Evolutionary conservation across 176 grass and related monocot species (phyloP).

Genomic region (Tuctoria greenei): DNA sequence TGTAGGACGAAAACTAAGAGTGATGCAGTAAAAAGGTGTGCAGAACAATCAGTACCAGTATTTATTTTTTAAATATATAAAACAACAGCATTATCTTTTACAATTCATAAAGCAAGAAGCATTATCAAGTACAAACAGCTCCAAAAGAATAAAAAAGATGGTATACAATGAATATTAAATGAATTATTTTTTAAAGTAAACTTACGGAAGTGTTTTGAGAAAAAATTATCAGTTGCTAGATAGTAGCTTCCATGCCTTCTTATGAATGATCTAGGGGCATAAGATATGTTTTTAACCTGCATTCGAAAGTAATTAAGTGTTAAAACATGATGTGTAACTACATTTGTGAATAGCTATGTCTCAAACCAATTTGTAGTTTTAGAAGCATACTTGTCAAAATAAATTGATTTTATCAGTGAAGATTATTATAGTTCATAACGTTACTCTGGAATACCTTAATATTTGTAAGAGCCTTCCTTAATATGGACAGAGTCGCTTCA

Average conservation of each 20-base stretch:
- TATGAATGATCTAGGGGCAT: slow-evolving; percentile 70
- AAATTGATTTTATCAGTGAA: too few relatives aligned
- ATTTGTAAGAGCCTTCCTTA: too few relatives aligned
- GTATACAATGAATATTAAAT: background rate
- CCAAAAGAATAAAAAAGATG: background rate
- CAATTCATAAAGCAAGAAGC: background rate
- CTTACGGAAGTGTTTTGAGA: slow-evolving; percentile 90
- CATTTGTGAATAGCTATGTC: background rate
- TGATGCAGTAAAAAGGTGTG: too few relatives aligned
- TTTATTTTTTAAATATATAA: background rate
- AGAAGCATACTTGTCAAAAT: slow-evolving; percentile 76
- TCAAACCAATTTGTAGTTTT: slow-evolving; percentile 36
- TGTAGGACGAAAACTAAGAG: too few relatives aligned
- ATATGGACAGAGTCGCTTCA: too few relatives aligned
- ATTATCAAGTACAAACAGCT: background rate
- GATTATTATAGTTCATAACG: too few relatives aligned
- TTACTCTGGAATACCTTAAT: too few relatives aligned
- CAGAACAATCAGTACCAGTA: too few relatives aligned
- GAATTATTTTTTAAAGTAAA: slow-evolving; percentile 12
- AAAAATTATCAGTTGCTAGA: slow-evolving; percentile 73
- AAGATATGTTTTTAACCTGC: slow-evolving; percentile 64
- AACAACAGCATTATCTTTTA: background rate
- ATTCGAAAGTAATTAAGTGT: slow-evolving; percentile 27
- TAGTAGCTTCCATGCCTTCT: slow-evolving; percentile 49
- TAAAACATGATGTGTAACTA: slow-evolving; percentile 33